Conservation (phyloP, 129 eudicot species). For the Dittrichia graveolens region DNA sequence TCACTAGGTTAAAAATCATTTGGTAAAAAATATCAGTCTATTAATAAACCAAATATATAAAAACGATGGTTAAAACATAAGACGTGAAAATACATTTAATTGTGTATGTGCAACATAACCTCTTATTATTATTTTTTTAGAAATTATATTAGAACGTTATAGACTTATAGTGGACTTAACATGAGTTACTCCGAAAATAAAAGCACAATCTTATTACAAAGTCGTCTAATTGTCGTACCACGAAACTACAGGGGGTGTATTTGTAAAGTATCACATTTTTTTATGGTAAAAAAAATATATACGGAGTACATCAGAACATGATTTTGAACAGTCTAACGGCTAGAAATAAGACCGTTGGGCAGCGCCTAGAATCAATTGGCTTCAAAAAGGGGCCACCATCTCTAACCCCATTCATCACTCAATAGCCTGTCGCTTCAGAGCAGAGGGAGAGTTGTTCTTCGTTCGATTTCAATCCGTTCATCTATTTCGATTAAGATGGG, state of each 20-base stretch:
- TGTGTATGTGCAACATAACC: too few relatives aligned
- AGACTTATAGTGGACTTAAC: too few relatives aligned
- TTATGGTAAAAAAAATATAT: neutral
- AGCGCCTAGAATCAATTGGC: constrained; percentile 10
- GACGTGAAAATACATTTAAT: too few relatives aligned
- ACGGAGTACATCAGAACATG: neutral
- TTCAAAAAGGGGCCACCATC: constrained; percentile 34
- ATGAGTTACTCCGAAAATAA: too few relatives aligned
- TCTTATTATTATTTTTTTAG: too few relatives aligned
- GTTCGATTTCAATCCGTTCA: constrained; percentile 3
- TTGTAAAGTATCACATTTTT: constrained; percentile 8
- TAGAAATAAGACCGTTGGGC: constrained; percentile 38
- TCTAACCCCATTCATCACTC: constrained; percentile 8
- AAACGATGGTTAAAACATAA: too few relatives aligned
- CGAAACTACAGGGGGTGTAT: constrained; percentile 12
- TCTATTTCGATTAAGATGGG: constrained; percentile 47
- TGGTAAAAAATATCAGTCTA: too few relatives aligned
- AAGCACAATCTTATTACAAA: neutral
- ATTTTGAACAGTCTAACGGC: constrained; percentile 31
- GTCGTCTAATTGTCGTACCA: neutral
- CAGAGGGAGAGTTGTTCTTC: neutral
- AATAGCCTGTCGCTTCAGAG: neutral
- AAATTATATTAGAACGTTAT: too few relatives aligned
- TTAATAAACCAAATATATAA: too few relatives aligned
- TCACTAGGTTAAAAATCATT: too few relatives aligned